Evolutionary conservation across 2,329 filamentous ascomycete genomes (phyloP).

Genomic region (Metarhizium robertsii): DNA sequence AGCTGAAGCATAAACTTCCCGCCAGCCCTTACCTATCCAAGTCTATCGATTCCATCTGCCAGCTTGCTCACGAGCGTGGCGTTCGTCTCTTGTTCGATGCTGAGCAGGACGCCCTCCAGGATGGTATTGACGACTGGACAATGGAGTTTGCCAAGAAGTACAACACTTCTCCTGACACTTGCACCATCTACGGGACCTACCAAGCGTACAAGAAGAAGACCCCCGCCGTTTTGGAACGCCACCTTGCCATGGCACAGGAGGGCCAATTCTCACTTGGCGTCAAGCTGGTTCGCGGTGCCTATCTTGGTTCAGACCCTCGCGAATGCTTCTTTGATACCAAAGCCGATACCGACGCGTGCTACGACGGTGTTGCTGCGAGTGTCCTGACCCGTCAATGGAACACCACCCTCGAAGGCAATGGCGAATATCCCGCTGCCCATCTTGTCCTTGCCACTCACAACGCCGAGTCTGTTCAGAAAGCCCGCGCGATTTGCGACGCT

Average conservation of each 20-base stretch:
- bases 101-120: slow-evolving; percentile 71
- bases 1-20: slow-evolving; percentile 52
- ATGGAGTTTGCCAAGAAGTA: slow-evolving; percentile 67
- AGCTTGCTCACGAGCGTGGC: slow-evolving; percentile 57
- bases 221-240: slow-evolving; percentile 44
- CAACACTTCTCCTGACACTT: slow-evolving; percentile 54
- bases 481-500: slow-evolving; percentile 40
- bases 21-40: slow-evolving; percentile 55
- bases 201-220: slow-evolving; percentile 65
- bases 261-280: slow-evolving; percentile 60
- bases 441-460: slow-evolving; percentile 82
- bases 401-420: slow-evolving; percentile 23
- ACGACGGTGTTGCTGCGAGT: slow-evolving; percentile 60
- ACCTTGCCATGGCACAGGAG: slow-evolving; percentile 48
- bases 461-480: slow-evolving; percentile 54
- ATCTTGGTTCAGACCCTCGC: slow-evolving; percentile 60
- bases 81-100: slow-evolving; percentile 76
- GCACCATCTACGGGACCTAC: slow-evolving; percentile 73
- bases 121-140: slow-evolving; percentile 74
- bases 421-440: slow-evolving; percentile 45
- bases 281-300: slow-evolving; percentile 69
- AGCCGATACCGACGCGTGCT: slow-evolving; percentile 59
- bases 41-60: slow-evolving; percentile 67
- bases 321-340: slow-evolving; percentile 65
- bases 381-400: slow-evolving; percentile 50